Evolutionary conservation across 2,329 filamentous ascomycete species (phyloP).

Genomic region (Arthrinium puccinioides): DNA sequence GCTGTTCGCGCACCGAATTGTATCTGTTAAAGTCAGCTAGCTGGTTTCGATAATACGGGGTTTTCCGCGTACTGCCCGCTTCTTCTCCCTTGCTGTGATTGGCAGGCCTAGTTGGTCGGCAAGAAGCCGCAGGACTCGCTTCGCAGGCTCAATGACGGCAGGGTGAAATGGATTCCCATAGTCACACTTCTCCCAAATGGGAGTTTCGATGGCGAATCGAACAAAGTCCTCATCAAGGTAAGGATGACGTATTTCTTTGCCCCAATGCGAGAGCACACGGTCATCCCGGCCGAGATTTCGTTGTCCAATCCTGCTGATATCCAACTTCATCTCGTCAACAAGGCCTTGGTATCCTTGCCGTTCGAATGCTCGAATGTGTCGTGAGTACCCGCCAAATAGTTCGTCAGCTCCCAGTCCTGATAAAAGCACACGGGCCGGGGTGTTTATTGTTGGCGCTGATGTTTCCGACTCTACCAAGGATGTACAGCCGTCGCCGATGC

Average conservation of each 20-base stretch:
- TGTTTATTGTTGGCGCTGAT: slow-evolving; percentile 29
- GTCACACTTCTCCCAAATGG: slow-evolving; percentile 82
- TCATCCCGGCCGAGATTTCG: slow-evolving; percentile 95
- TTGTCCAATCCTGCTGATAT: slow-evolving; percentile 79
- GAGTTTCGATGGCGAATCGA: slow-evolving; percentile 66
- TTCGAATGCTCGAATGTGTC: slow-evolving; percentile 71
- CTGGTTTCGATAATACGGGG: neutral
- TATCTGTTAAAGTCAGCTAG: slow-evolving; percentile 42
- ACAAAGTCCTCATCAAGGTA: slow-evolving; percentile 84
- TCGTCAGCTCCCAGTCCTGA: slow-evolving; percentile 95
- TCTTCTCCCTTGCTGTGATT: slow-evolving; percentile 76
- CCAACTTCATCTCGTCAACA: slow-evolving; percentile 74
- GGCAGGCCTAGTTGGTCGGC: slow-evolving; percentile 68
- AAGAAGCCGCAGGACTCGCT: slow-evolving; percentile 71
- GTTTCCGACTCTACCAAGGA: slow-evolving; percentile 16
- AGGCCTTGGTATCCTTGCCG: slow-evolving; percentile 64
- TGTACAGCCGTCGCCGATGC: slow-evolving; percentile 44
- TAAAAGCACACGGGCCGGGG: slow-evolving; percentile 73
- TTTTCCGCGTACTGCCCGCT: slow-evolving; percentile 64
- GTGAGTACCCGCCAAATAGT: slow-evolving; percentile 86
- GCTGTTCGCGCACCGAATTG: slow-evolving; percentile 79
- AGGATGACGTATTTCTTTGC: slow-evolving; percentile 81
- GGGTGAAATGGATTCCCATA: slow-evolving; percentile 50
- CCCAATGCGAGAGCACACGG: slow-evolving; percentile 82
- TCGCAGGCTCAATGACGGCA: slow-evolving; percentile 62